Evolutionary conservation across 345 rosid genomes (phyloP).

Genomic region (Citrus maxima): DNA sequence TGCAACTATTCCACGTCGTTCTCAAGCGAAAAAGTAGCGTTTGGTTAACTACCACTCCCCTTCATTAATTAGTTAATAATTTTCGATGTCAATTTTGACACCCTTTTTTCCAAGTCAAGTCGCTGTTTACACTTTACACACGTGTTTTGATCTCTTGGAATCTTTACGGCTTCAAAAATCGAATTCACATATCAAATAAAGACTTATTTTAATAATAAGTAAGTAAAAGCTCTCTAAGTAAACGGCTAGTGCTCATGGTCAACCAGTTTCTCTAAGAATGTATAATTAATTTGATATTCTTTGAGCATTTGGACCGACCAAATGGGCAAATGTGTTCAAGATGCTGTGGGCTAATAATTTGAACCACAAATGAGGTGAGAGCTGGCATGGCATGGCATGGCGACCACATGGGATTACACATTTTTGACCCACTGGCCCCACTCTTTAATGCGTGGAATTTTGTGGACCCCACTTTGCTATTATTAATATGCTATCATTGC

Average conservation of each 20-base stretch:
- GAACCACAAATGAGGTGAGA: neutral
- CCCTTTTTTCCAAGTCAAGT: too few species aligned
- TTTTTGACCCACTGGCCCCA: neutral
- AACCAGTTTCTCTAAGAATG: too few species aligned
- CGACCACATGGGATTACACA: neutral
- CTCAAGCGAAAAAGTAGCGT: neutral
- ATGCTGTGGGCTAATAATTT: neutral
- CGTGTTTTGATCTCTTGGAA: too few species aligned
- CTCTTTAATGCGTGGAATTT: neutral
- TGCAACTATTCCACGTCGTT: too few species aligned
- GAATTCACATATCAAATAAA: too few species aligned
- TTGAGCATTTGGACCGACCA: neutral
- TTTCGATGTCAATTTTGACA: too few species aligned
- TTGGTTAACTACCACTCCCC: neutral
- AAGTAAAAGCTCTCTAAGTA: neutral
- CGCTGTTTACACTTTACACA: too few species aligned
- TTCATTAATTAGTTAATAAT: too few species aligned
- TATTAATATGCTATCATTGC: neutral
- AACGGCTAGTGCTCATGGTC: too few species aligned
- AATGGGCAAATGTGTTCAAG: neutral
- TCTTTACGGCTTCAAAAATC: too few species aligned
- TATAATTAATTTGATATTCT: too few species aligned
- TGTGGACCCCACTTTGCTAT: neutral
- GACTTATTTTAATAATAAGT: too few species aligned
- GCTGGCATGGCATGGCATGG: neutral